phyloP scores from a whole-genome alignment of 1,284 basidiomycete species.

The Rhodofomes roseus region DNA sequence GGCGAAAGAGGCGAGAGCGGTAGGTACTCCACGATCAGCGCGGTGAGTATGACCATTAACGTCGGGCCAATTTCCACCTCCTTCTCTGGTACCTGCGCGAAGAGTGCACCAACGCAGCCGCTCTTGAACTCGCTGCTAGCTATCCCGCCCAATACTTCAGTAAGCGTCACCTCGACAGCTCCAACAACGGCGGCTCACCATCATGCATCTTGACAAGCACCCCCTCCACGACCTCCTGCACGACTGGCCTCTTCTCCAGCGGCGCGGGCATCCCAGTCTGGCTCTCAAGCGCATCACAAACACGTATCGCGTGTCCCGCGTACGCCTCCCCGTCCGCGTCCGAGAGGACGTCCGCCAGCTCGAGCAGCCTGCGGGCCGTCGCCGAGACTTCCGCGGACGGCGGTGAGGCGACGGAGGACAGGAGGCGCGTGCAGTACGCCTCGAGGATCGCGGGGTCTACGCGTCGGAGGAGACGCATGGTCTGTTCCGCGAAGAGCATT shows the following conservation, averaged over 20 bases:
- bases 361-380: constrained; percentile 46
- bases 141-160: constrained; percentile 22
- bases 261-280: constrained; percentile 9
- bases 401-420: constrained; percentile 35
- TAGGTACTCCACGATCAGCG: constrained; percentile 60
- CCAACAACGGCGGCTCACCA: constrained; percentile 34
- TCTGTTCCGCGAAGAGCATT: constrained; percentile 34
- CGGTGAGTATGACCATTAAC: constrained; percentile 57
- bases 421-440: constrained; percentile 46
- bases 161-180: neutral
- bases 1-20: constrained; percentile 49
- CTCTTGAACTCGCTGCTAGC: constrained; percentile 42
- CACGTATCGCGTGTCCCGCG: constrained; percentile 45
- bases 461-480: constrained; percentile 46
- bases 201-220: constrained; percentile 45
- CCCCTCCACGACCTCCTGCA: constrained; percentile 53
- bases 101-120: constrained; percentile 46
- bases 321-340: constrained; percentile 55
- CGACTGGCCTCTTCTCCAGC: constrained; percentile 34
- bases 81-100: constrained; percentile 43
- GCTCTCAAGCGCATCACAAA: constrained; percentile 43
- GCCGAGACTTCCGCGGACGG: constrained; percentile 33
- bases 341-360: constrained; percentile 48
- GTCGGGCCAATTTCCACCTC: constrained; percentile 50
- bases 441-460: constrained; percentile 57